These are phyloP conservation scores for Ceratocystis variospora DNA, from an alignment of 2,329 filamentous ascomycete species.

Conservation along the genomic window DNA sequence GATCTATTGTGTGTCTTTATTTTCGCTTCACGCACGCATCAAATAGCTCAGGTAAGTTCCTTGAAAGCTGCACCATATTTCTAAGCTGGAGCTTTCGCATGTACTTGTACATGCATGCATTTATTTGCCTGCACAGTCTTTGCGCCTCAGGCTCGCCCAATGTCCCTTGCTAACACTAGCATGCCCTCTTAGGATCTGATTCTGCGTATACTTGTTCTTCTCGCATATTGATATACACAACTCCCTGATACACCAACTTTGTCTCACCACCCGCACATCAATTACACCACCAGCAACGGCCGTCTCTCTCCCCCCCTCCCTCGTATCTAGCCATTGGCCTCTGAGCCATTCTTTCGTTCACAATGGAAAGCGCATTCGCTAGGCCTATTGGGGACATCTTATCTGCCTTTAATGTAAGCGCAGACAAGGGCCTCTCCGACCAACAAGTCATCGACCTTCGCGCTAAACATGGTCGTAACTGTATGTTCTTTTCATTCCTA, in stretches of 20 bases:
- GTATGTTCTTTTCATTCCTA: slow-evolving; percentile 27
- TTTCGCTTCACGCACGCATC: neutral
- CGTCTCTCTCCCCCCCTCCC: neutral
- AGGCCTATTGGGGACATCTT: slow-evolving; percentile 45
- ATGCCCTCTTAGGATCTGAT: neutral
- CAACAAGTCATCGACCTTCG: slow-evolving; percentile 43
- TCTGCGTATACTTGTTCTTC: slow-evolving; percentile 15
- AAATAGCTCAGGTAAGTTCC: neutral
- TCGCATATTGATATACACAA: neutral
- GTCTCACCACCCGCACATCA: neutral
- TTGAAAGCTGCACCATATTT: neutral
- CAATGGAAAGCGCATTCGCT: slow-evolving; percentile 52
- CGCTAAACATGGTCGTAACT: slow-evolving; percentile 51
- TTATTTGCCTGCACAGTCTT: neutral
- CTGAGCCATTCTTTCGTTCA: slow-evolving; percentile 17
- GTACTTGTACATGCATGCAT: neutral
- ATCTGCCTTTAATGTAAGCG: slow-evolving; percentile 42
- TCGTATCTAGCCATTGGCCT: slow-evolving; percentile 7
- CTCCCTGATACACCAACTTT: slow-evolving; percentile 1
- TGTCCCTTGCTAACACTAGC: neutral
- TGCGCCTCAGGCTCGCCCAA: neutral
- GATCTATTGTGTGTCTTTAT: neutral
- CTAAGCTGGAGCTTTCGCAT: neutral
- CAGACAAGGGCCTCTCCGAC: slow-evolving; percentile 41
- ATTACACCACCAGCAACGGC: neutral